Evolutionary conservation across 2,329 filamentous ascomycete genomes (phyloP).

Genomic region (Epichloe hybrida): DNA sequence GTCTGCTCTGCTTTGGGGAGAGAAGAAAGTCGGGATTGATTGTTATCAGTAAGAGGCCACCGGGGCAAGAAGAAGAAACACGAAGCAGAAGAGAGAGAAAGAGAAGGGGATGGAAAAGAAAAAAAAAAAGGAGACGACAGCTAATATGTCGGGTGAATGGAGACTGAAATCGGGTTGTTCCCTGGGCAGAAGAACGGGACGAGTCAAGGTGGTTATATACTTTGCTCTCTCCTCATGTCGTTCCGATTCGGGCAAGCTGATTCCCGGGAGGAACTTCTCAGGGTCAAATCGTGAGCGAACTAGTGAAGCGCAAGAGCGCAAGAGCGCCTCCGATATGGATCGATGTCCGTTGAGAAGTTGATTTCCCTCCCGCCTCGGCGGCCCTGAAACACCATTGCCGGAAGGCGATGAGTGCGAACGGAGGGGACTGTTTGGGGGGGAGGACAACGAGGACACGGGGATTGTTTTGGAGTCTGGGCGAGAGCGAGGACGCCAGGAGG

Average conservation of each 20-base stretch:
- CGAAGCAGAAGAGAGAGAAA: neutral
- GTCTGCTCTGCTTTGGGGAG: too few relatives aligned
- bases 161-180: neutral
- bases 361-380: neutral
- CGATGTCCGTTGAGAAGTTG: too few relatives aligned
- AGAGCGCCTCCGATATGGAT: too few relatives aligned
- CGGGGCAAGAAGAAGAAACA: neutral
- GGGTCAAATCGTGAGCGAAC: too few relatives aligned
- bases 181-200: neutral
- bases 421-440: too few relatives aligned
- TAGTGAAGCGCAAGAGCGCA: too few relatives aligned
- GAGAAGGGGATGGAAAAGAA: too few relatives aligned
- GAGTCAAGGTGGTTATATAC: neutral
- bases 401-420: neutral
- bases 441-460: too few relatives aligned
- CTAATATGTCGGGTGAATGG: neutral
- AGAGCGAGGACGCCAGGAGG: too few relatives aligned
- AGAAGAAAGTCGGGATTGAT: neutral
- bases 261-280: too few relatives aligned
- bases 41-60: neutral
- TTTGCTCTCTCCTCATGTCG: neutral
- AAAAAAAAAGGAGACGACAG: neutral
- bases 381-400: neutral
- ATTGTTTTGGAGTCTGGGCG: too few relatives aligned
- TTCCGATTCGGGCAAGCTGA: too few relatives aligned